Evolutionary conservation across 352 stramenopile genomes (phyloP), one percentile per base, ranked within the genome.

Genomic region (Peronospora belbahrii): DNA sequence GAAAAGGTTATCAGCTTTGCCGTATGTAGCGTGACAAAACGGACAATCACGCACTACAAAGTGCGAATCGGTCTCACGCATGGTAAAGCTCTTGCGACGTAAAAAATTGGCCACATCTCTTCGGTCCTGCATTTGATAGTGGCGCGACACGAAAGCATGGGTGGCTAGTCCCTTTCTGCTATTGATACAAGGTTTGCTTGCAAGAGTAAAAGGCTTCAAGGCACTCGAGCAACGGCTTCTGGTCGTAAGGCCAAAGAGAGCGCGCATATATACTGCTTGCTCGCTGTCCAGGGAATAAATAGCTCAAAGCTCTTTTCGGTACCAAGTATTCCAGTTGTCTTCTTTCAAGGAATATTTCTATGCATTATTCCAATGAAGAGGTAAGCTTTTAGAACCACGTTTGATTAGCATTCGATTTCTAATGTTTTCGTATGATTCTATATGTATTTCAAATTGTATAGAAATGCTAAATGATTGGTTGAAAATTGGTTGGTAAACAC

Each of bases 1-100:
- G 52, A 92, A 96, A 5, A 96, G 61, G 52, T 96, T 96, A 64
- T 90, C 77, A 7, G 57, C 31, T 45, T 85, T 85, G 51, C 84
- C 84, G 43, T 72, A 75, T 15, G 83, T 89, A 19, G 77, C 37
- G 35, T 92, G 78, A 56, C 85, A 95, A 59, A 94, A 92, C n/a
- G 83, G 83, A 39, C 84, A 95, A 45, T 91, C 74, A 25, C 76
- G 74, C 46, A 92, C 72, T 22, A 91, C 54, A 14, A 83, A 83
- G 55, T 94, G 82, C 48, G 80, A 70, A 56, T 87, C 73, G 0
- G 77, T 87, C 53, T 87, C 78, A 28, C 75, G 73, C 36, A 68
- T 48, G 11, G 45, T 43, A 41, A 94, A 66, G 27, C 66, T 51
- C 53, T 94, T 91, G 56, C 82, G 82, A n/a, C 64, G 56, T 30